Evolutionary conservation across 208 protist genomes (phyloP), one percentile per base, ranked within the genome.

Genomic region (Crithidia acanthocephali): DNA sequence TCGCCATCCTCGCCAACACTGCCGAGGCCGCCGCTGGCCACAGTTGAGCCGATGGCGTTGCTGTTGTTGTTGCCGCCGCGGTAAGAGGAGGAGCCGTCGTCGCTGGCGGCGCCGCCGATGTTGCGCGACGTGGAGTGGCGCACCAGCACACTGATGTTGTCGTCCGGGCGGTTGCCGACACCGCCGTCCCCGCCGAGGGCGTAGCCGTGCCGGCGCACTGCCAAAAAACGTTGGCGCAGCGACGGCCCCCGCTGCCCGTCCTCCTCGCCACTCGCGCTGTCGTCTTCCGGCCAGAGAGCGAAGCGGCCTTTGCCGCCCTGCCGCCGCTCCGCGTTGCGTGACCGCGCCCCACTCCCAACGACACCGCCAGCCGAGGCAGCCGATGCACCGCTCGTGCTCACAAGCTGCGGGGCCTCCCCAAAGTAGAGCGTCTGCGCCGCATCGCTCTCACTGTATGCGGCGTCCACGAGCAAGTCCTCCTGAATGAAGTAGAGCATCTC

Each of bases 401-500:
- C 64, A n/a, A 84, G 76, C 18, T 42, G 58, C n/a, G 84, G 84
- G 0, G 84, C 69, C 30, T 72, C 65, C 11, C 82, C 82, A 77
- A 93, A 90, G 53, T 81, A 85, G 13, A 85, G 67, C 9, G 62
- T 68, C 55, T 64, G 72, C 56, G 48, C 40, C 22, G 58, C 30
- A 61, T 86, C 80, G 28, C 59, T 53, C 75, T 85, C 70, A 32
- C 47, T 30, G 64, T 86, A 88, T 37, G 61, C 68, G 18, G 80
- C 84, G 65, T 96, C 91, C 22, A 86, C 66, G 25, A 87, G 65
- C 28, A 96, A 61, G 51, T 96, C 91, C 64, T 84, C 73, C 76
- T 87, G 76, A 28, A 93, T 84, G 42, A 87, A 87, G 52, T 92
- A 80, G 25, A 96, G 71, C 78, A 96, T 79, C 57, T 94, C 83